phyloP scores from a whole-genome alignment of 176 grass and related monocot genomes.

The Leersia perrieri region DNA sequence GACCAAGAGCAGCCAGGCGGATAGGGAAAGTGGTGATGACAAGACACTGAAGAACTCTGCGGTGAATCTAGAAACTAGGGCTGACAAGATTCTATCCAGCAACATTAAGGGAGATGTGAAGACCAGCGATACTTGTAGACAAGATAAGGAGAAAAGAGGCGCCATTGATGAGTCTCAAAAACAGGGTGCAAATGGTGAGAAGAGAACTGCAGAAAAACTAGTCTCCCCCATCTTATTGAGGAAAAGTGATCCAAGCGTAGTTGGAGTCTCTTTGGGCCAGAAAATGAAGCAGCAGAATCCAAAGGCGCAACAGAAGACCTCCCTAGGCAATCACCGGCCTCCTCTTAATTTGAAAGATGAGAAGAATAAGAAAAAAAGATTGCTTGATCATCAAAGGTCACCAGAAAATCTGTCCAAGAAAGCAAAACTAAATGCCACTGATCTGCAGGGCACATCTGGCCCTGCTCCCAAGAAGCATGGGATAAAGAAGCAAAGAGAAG shows the following conservation, averaged over 20 bases:
- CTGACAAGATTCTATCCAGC: conserved; percentile 16
- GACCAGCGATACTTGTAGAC: conserved; percentile 5
- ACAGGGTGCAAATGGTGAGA: conserved; percentile 32
- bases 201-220: conserved; percentile 35
- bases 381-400: conserved; percentile 48
- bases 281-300: conserved; percentile 33
- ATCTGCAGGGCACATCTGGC: conserved; percentile 23
- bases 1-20: conserved; percentile 19
- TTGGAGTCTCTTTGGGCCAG: conserved; percentile 44
- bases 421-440: conserved; percentile 34
- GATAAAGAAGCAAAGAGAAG: conserved; percentile 47
- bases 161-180: background rate
- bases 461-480: conserved; percentile 25
- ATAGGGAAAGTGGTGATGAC: background rate
- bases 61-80: conserved; percentile 24
- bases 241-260: conserved; percentile 54
- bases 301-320: conserved; percentile 35
- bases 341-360: conserved; percentile 22
- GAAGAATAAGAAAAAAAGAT: conserved; percentile 51
- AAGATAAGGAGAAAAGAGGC: conserved; percentile 26
- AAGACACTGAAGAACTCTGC: conserved; percentile 1
- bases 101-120: conserved; percentile 19
- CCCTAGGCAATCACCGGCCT: background rate
- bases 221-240: conserved; percentile 42
- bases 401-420: conserved; percentile 48